Base-by-base conservation (phyloP, 2,329 filamentous ascomycete genomes). In the Mycosphaerella arachidis region DNA sequence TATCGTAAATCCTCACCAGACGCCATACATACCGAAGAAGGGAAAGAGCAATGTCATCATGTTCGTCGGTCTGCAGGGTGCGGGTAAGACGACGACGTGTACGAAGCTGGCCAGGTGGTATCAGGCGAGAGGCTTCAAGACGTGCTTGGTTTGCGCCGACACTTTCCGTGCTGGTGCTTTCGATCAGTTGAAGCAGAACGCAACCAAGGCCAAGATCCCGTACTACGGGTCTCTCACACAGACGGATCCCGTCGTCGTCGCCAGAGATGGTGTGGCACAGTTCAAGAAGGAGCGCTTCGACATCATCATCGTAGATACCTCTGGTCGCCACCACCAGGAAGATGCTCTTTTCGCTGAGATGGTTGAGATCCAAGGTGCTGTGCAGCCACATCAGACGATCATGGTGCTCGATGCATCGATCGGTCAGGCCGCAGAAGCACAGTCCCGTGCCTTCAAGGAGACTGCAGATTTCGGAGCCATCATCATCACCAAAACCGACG, bases 201-300 rank as follows among this genome's bases (percentile, higher is more conserved):
- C 94, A 1, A 97, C 92, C 35, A 99, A 97, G 76, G 94, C 94
- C 54, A 97, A 97, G 80, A 97, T 99, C 55, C 94, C 94, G 9
- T 99, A 99, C 82, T 99, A 95, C 74, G 94, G 94, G 70, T 96
- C 91, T 59, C 81, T 99, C 65, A 99, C 93, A 2, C 92, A 99
- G 78, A 97, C 92, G 7, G 94, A 99, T 72, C 94, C 94, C 0
- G 92, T 93, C 0, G 87, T 92, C 6, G 94, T 99, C 18, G 93
- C 94, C 0, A 85, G 86, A n/a, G 92, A 97, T 68, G 94, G 94
- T 78, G 94, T 99, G 33, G 92, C 96, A 51, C 95, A 97, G 77
- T 99, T 99, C 82, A 97, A 96, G 80, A 97, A 97, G 81, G 94
- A 99, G 79, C 85, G 87, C 52, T 99, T 99, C 73, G 94, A 99